These are phyloP conservation scores for Leccinum variicolor DNA, from an alignment of 768 basidiomycete species.

Conservation along the genomic window DNA sequence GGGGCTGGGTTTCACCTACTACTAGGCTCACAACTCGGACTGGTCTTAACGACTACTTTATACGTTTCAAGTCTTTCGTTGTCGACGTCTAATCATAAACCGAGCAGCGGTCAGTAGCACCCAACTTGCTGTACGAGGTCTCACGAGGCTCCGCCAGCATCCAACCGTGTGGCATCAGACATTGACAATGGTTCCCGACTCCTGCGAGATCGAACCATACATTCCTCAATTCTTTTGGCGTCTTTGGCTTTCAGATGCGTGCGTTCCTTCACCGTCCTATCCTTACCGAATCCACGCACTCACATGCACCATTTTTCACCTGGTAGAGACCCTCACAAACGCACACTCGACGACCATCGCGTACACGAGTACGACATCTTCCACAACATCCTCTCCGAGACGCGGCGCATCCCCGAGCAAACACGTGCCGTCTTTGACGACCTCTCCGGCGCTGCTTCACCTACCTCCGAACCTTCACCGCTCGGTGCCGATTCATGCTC, in stretches of 20 bases:
- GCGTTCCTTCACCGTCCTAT: conserved; percentile 14
- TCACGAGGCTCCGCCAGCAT: background rate
- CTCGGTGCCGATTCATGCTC: background rate
- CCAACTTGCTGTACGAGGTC: conserved; percentile 1
- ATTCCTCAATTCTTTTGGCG: conserved; percentile 47
- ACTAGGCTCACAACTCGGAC: background rate
- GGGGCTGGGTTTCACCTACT: background rate
- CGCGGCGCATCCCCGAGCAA: conserved; percentile 35
- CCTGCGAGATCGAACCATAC: conserved; percentile 33
- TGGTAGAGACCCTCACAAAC: conserved; percentile 30
- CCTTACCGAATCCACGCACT: background rate
- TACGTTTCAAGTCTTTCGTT: background rate
- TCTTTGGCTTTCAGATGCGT: conserved; percentile 47
- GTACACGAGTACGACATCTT: conserved; percentile 54
- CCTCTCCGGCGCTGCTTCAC: conserved; percentile 19
- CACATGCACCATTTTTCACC: background rate
- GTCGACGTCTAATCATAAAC: background rate
- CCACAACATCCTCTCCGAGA: conserved; percentile 47
- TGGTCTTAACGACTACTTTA: background rate
- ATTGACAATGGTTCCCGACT: background rate
- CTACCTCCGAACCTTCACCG: background rate
- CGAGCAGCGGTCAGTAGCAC: background rate
- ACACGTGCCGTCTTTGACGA: conserved; percentile 42
- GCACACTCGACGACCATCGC: conserved; percentile 34
- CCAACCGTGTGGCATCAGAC: background rate